Conservation (phyloP, 2,329 filamentous ascomycete genomes). For the Ophiocordyceps unilateralis region DNA sequence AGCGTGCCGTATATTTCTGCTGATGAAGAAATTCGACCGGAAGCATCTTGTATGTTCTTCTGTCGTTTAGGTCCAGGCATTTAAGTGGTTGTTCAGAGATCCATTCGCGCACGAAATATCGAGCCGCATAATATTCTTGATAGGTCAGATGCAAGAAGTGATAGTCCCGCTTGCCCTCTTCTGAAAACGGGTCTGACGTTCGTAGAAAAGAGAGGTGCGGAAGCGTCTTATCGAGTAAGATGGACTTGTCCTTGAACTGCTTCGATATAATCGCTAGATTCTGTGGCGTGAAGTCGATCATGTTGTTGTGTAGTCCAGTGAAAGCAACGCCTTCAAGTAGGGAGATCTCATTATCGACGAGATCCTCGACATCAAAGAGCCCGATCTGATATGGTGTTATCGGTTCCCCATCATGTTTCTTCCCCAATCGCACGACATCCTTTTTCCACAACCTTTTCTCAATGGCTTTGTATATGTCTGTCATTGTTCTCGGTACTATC, state of each 20-base stretch:
- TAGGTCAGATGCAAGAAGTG: conserved; percentile 25
- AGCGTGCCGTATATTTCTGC: conserved; percentile 20
- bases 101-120: conserved; percentile 19
- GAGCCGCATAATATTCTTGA: conserved; percentile 24
- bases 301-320: conserved; percentile 13
- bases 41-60: not conserved
- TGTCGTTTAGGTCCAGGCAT: not conserved
- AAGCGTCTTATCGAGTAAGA: conserved; percentile 6
- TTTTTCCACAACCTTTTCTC: conserved; percentile 20
- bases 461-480: conserved; percentile 15
- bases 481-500: conserved; percentile 17
- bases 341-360: conserved; percentile 6
- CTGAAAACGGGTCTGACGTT: conserved; percentile 14
- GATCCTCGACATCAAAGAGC: conserved; percentile 5
- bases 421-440: conserved; percentile 14
- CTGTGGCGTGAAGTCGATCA: conserved; percentile 13
- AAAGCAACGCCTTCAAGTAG: conserved; percentile 18
- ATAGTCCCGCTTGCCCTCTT: conserved; percentile 10
- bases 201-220: conserved; percentile 19
- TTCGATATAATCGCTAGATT: conserved; percentile 7
- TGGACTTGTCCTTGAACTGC: conserved; percentile 2
- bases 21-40: conserved; percentile 11
- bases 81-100: conserved; percentile 3
- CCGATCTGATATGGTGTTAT: not conserved
- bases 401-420: conserved; percentile 4